Base-by-base conservation (phyloP, 768 basidiomycete species). In the Lactarius vividus region DNA sequence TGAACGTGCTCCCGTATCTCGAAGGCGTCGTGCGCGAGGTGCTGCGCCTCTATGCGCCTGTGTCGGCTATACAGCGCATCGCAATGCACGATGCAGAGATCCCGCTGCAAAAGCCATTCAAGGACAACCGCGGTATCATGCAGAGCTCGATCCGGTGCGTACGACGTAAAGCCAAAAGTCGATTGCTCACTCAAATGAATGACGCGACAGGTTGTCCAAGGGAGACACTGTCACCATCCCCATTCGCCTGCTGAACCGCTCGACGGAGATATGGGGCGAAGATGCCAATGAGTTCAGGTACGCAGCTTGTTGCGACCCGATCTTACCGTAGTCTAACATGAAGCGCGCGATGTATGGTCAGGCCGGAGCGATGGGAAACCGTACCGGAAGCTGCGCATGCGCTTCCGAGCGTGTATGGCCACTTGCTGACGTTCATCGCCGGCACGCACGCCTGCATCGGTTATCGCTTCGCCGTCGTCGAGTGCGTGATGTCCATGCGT, bases 11-110 rank as follows among this genome's bases (percentile, higher is more conserved):
- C 37, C 37, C 37, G 37, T 37, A 91, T 74, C 79, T 82, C 52
- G 86, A 90, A 71, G 93, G 92, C 16, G 73, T 76, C 29, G 69
- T 77, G 11, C 71, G 72, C 8, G 76, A 77, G 60, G 44, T 69
- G 8, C 70, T 77, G 13, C 72, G 76, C n/a, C 60, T 75, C 28
- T 68, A 73, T 23, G 29, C 74, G 1, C 73, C 74, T 20, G 73
- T 74, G 2, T 31, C 67, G 1, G 56, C 54, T 49, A 74, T 73
- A 2, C 55, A 69, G 29, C 73, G 77, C 16, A 52, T 63, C 18
- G 72, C 75, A 5, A 58, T 42, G 5, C 29, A 67, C 23, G 77
- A 77, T 59, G 73, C 73, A 49, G 57, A 66, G 18, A 73, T 78
- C 37, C 77, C 77, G 1, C 67, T 77, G n/a, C 63, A 63, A 37